These are phyloP conservation scores for Sordaria brevicollis DNA, from an alignment of 495 filamentous ascomycete species.

Conservation along the genomic window DNA sequence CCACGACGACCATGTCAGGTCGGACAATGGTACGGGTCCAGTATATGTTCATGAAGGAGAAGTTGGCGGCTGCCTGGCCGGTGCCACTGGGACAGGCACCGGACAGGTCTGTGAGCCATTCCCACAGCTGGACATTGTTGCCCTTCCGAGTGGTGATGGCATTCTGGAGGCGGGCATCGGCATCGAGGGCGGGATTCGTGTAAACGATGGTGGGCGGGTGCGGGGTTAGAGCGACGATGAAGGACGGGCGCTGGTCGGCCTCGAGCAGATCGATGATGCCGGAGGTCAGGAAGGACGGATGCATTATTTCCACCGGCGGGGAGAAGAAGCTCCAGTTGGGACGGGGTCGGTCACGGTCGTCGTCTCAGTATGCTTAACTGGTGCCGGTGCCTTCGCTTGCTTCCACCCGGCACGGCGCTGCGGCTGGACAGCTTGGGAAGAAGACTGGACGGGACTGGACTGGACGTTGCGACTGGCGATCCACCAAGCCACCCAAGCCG, in stretches of 20 bases:
- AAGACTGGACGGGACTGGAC: neutral
- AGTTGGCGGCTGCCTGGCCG: slow-evolving; percentile 8
- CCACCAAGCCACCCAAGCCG: neutral
- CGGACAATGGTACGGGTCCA: slow-evolving; percentile 30
- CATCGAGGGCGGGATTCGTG: slow-evolving; percentile 20
- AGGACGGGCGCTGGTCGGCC: slow-evolving; percentile 29
- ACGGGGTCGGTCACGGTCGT: neutral
- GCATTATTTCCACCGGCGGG: slow-evolving; percentile 7
- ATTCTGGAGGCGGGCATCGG: slow-evolving; percentile 8
- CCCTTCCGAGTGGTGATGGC: slow-evolving; percentile 9
- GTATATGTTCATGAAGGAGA: slow-evolving; percentile 17
- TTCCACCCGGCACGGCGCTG: neutral
- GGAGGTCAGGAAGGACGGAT: slow-evolving; percentile 14
- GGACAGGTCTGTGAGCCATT: slow-evolving; percentile 16
- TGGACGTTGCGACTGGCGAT: neutral
- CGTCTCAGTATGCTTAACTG: neutral
- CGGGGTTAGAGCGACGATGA: slow-evolving; percentile 24
- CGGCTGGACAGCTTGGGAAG: neutral
- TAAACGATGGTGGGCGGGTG: slow-evolving; percentile 22
- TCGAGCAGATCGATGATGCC: slow-evolving; percentile 30
- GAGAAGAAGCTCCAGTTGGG: neutral
- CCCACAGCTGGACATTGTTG: slow-evolving; percentile 17
- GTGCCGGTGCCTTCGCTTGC: neutral
- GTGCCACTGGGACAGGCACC: neutral
- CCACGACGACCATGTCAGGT: slow-evolving; percentile 28